Conservation (phyloP, 768 basidiomycete genomes). For the Mrakia hoshinonis region DNA sequence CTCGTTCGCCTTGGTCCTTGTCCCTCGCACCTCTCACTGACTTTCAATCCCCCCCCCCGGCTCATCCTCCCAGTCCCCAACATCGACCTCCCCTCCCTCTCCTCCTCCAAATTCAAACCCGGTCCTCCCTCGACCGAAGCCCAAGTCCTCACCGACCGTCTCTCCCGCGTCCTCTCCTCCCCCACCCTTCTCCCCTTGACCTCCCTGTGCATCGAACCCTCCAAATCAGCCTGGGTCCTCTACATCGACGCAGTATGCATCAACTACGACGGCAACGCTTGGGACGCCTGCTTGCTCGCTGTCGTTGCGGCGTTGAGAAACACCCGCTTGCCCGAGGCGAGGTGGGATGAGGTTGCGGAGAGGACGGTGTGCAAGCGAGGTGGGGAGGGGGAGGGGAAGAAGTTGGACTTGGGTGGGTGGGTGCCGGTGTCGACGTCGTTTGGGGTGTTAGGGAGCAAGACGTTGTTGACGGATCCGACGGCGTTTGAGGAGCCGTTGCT, state of each 20-base stretch:
- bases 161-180: constrained; percentile 9
- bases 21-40: background rate
- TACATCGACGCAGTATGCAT: constrained; percentile 92
- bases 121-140: constrained; percentile 93
- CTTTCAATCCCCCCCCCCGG: background rate
- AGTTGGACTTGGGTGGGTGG: background rate
- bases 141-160: constrained; percentile 72
- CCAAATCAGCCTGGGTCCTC: constrained; percentile 81
- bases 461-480: constrained; percentile 27
- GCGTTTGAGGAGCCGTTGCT: constrained; percentile 24
- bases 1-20: too few species aligned
- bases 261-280: constrained; percentile 93
- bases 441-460: constrained; percentile 1
- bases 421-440: background rate
- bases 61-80: constrained; percentile 65
- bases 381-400: too few species aligned
- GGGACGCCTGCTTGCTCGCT: constrained; percentile 80
- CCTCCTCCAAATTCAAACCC: constrained; percentile 86
- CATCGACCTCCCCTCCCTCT: constrained; percentile 84
- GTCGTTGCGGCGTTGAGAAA: constrained; percentile 79
- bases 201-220: constrained; percentile 68
- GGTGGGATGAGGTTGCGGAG: too few species aligned
- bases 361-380: background rate
- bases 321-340: constrained; percentile 34
- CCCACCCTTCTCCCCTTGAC: constrained; percentile 30